Base-by-base conservation (phyloP, 345 rosid genomes). In the Viola odorata region DNA sequence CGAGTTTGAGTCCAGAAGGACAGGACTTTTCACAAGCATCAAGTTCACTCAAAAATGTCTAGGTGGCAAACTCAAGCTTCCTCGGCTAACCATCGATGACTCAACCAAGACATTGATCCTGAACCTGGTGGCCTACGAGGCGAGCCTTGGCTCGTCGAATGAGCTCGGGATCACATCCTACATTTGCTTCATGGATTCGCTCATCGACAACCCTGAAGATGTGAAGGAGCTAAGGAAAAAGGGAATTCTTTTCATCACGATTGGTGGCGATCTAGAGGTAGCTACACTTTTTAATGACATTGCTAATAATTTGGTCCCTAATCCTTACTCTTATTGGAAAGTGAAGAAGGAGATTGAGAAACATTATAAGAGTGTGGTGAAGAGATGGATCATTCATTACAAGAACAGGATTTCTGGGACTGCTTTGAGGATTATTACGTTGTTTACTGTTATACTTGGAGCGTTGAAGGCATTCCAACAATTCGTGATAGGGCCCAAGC, bases 121-220 rank as follows among this genome's bases (percentile, higher is more conserved):
- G 10, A 75, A 75, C 64, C 39, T 75, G 66, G 56, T 66, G 32
- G 75, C 72, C 17, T 62, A 66, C n/a, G 78, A 66, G 40, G 51
- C 55, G 58, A 62, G 63, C 44, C 63, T 53, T 4, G 55, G 57
- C 23, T 32, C 36, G 7, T 0, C 38, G 0, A 60, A 75, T 1
- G 54, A 63, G 7, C 59, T 45, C 1, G 45, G 6, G 12, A 41
- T 72, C 51, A 57, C 64, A 12, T 72, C 76, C 4, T 71, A 60
- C n/a, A 23, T 65, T 0, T 67, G 45, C 32, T 45, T 62, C 9
- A 12, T 72, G 56, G 77, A 61, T 53, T 52, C 67, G 4, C 57
- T 68, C 12, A 69, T 68, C 4, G 64, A 64, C 16, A 12, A 48
- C 3, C 40, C 68, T 0, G 51, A 62, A 8, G 71, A 74, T 41